A percentile compares a stretch with the other conserved stretches of the same genome.
These are phyloP conservation scores for Vicia sativa DNA, from an alignment of 306 rosid species.

Conservation along the genomic window DNA sequence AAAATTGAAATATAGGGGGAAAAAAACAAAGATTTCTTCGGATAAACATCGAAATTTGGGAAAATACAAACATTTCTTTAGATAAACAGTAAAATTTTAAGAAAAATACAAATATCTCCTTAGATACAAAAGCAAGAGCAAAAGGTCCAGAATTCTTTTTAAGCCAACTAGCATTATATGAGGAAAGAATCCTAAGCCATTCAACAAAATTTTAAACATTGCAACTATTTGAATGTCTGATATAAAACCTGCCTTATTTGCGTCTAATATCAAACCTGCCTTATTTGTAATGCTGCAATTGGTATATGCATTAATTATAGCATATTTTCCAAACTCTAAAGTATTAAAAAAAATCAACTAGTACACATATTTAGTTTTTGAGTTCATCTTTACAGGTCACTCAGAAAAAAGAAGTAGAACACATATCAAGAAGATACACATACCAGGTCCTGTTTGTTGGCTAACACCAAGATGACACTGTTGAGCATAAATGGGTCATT, in stretches of 20 bases:
- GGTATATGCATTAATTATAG: slow-evolving; percentile 20
- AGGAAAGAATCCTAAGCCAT: neutral
- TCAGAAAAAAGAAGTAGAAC: slow-evolving; percentile 23
- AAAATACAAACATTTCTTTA: neutral
- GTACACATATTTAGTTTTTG: slow-evolving; percentile 16
- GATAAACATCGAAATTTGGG: neutral
- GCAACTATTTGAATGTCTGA: slow-evolving; percentile 23
- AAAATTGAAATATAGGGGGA: neutral
- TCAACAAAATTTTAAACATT: slow-evolving; percentile 9
- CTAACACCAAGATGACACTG: slow-evolving; percentile 94
- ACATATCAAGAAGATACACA: slow-evolving; percentile 37
- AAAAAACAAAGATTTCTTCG: neutral
- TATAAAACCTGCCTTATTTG: slow-evolving; percentile 2
- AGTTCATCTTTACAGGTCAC: slow-evolving; percentile 23
- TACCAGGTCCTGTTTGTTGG: slow-evolving; percentile 99
- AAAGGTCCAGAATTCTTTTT: neutral
- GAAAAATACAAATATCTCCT: neutral
- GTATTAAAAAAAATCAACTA: slow-evolving; percentile 32
- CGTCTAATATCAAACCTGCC: slow-evolving; percentile 2
- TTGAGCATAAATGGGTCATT: slow-evolving; percentile 98
- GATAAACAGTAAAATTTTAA: no score
- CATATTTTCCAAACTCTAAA: slow-evolving; percentile 1
- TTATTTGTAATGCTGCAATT: neutral
- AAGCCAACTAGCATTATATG: neutral
- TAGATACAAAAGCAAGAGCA: neutral